Conservation (phyloP, 2,329 filamentous ascomycete genomes). For the Reticulascus tulasneorum region DNA sequence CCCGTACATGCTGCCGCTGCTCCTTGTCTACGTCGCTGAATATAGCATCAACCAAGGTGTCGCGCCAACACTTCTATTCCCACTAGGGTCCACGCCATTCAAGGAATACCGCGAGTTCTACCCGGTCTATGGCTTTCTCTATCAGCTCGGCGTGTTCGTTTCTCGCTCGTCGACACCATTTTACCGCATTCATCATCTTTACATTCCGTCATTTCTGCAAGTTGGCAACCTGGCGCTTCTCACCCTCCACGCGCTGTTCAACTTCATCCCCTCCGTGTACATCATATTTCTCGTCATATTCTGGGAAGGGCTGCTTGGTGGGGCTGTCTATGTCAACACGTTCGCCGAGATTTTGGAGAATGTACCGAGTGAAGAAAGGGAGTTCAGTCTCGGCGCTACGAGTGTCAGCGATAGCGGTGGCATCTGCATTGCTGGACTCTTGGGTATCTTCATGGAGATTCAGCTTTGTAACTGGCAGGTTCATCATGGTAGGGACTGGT, state of each 20-base stretch:
- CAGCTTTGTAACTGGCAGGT: constrained; percentile 83
- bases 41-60: constrained; percentile 98
- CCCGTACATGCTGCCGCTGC: constrained; percentile 80
- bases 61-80: constrained; percentile 83
- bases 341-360: constrained; percentile 92
- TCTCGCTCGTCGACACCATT: constrained; percentile 90
- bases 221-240: constrained; percentile 72
- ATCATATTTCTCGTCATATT: constrained; percentile 82
- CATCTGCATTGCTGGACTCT: constrained; percentile 81
- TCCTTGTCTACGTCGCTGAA: constrained; percentile 91
- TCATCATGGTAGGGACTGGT: constrained; percentile 71
- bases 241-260: constrained; percentile 69
- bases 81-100: constrained; percentile 73
- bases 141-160: constrained; percentile 92
- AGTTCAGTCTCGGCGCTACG: constrained; percentile 87
- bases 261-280: constrained; percentile 82
- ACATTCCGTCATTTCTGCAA: constrained; percentile 79
- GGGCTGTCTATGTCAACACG: constrained; percentile 90
- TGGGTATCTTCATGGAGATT: constrained; percentile 80
- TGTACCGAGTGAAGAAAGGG: constrained; percentile 70
- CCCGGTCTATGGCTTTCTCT: constrained; percentile 89
- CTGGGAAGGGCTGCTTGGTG: constrained; percentile 91
- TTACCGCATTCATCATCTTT: constrained; percentile 74
- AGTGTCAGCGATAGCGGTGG: constrained; percentile 90
- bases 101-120: constrained; percentile 82